Evolutionary conservation across 2,329 filamentous ascomycete species (phyloP), one percentile per base, ranked within the genome.

Genomic region (Diaporthe sp.): DNA sequence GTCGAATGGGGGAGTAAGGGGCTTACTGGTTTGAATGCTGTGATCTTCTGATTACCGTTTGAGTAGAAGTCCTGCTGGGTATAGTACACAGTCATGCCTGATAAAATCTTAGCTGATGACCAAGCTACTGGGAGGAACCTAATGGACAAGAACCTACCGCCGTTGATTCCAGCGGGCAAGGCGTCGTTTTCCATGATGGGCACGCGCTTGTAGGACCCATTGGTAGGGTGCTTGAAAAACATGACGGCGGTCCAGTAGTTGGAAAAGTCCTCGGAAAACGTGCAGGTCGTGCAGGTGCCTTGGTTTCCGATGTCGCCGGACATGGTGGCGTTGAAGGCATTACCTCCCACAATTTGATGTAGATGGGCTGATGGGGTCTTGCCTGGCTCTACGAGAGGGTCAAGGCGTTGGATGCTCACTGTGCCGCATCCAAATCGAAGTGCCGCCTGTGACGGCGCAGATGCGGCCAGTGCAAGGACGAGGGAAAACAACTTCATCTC

Each of bases 41-140:
- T 85, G 47, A 86, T 82, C 78, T 83, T 83, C 68, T 81, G 79
- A 74, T 85, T 85, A 31, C 84, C 84, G 25, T 84, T 84, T 15
- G 81, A 83, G 77, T 81, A 83, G 79, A 86, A 86, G 70, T 82
- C 82, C 47, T 85, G 82, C 76, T 84, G 82, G 9, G 85, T 82
- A 72, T 86, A 86, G 80, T 86, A 86, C 25, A 86, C 80, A 10
- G 85, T 85, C 79, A 86, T 85, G 5, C 65, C 65, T 70, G 4
- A 3, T 1, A 39, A 25, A 4, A n/a, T n/a, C n/a, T 70, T 22
- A 55, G 49, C 34, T n/a, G 9, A 39, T 22, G 34, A 20, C 8
- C 2, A 55, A 15, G 25, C 13, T 5, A 12, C 17, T 8, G 31
- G 9, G 39, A 47, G 28, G 3, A 12, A 9, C 13, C 31, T 12